Evolutionary conservation across 1,284 basidiomycete genomes (phyloP).

Genomic region (Xerocomus amazonicus): DNA sequence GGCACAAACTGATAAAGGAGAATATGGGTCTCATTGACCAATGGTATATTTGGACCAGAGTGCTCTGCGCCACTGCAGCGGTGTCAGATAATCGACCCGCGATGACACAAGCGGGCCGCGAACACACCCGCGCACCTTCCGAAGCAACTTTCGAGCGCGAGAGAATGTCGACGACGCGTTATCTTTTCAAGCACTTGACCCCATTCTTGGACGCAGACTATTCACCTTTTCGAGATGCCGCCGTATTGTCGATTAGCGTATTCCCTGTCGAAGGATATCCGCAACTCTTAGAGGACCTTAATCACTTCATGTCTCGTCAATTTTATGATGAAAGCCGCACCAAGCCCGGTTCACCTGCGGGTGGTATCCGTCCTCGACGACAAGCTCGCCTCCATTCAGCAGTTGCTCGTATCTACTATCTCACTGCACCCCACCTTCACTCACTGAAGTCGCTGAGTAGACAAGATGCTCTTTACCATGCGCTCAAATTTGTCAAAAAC

Average conservation of each 20-base stretch:
- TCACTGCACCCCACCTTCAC: constrained; percentile 78
- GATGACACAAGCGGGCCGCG: constrained; percentile 54
- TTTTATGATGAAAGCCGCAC: constrained; percentile 74
- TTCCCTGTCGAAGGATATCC: constrained; percentile 78
- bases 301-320: constrained; percentile 74
- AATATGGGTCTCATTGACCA: constrained; percentile 70
- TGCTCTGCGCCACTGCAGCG: constrained; percentile 76
- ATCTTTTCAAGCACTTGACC: constrained; percentile 82
- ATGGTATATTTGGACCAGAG: constrained; percentile 85
- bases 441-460: constrained; percentile 68
- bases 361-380: constrained; percentile 57
- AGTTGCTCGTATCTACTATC: constrained; percentile 85
- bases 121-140: constrained; percentile 70
- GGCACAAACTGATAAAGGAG: constrained; percentile 54
- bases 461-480: constrained; percentile 71
- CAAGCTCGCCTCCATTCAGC: constrained; percentile 85
- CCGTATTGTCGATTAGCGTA: constrained; percentile 84
- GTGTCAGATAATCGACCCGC: constrained; percentile 61
- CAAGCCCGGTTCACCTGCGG: constrained; percentile 59
- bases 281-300: constrained; percentile 81
- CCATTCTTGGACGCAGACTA: constrained; percentile 88
- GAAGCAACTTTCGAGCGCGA: constrained; percentile 72
- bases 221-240: constrained; percentile 78
- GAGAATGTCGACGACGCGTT: constrained; percentile 73
- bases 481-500: constrained; percentile 84